Base-by-base conservation (phyloP, 352 stramenopile genomes). In the Thalassiosira allenii region DNA sequence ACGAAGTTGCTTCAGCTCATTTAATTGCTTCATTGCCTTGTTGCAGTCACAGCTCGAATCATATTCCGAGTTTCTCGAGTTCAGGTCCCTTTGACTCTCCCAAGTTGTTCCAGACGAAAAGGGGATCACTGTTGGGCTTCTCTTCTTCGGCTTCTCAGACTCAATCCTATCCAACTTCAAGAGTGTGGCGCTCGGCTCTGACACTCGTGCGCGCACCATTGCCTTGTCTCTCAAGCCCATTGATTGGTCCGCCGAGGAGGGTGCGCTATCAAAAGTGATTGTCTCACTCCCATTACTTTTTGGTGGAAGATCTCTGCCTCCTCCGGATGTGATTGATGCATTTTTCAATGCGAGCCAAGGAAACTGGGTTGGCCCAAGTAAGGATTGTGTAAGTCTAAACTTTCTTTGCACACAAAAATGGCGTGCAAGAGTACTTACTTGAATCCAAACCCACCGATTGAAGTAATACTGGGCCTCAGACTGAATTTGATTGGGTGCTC, bases 381-480 rank as follows among this genome's bases (percentile, higher is more conserved):
- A n/a, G n/a, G n/a, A n/a, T n/a, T n/a, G n/a, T n/a, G n/a, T n/a
- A n/a, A n/a, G n/a, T n/a, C n/a, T n/a, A n/a, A n/a, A n/a, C n/a
- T n/a, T n/a, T n/a, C n/a, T n/a, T n/a, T n/a, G n/a, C n/a, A n/a
- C n/a, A n/a, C n/a, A n/a, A n/a, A n/a, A n/a, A n/a, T n/a, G n/a
- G n/a, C n/a, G n/a, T n/a, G n/a, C n/a, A n/a, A n/a, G n/a, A n/a
- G n/a, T 47, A 47, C 37, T 17, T 17, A 47, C 37, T 92, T 61
- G 74, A n/a, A 97, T 96, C 95, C 95, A 98, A 23, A 97, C 91
- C 95, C 95, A 98, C 34, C 95, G 92, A 70, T 96, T 91, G 71
- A 97, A 97, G 69, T 94, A 96, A 80, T 95, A 97, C 53, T 96
- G 95, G 57, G 41, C 93, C 86, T 32, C 91, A 88, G 25, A 94